Evolutionary conservation across 139 green algal genomes (phyloP).

Genomic region (Volvox africanus): DNA sequence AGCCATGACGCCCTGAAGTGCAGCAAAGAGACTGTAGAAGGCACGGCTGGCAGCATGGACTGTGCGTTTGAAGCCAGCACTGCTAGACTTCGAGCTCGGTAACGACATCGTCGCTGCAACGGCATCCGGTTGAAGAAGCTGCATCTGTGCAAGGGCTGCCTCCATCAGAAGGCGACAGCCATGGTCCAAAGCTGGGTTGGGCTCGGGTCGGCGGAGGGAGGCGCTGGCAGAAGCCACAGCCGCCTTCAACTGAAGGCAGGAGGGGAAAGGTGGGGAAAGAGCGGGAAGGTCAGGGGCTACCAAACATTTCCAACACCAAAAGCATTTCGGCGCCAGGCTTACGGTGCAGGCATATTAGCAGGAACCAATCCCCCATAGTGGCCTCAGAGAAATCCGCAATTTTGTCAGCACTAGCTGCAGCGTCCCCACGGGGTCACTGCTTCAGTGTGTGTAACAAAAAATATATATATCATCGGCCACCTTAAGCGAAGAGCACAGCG

Average conservation of each 20-base stretch:
- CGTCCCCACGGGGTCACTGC: constrained; percentile 12
- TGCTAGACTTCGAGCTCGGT: background rate
- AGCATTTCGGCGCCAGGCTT: too few species aligned
- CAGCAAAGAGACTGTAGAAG: constrained; percentile 66
- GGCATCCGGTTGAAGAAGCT: constrained; percentile 52
- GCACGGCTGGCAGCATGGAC: constrained; percentile 50
- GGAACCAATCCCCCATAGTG: background rate
- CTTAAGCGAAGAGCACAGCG: too few species aligned
- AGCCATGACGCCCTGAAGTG: constrained; percentile 68
- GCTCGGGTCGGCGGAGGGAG: constrained; percentile 12
- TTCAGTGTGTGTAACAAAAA: constrained; percentile 69
- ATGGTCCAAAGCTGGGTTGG: constrained; percentile 46
- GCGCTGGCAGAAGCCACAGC: background rate
- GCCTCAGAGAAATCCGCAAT: constrained; percentile 78
- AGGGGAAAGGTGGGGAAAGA: background rate
- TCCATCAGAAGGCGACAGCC: constrained; percentile 65
- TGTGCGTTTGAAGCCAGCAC: background rate
- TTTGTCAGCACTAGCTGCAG: constrained; percentile 51
- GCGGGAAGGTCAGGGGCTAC: too few species aligned
- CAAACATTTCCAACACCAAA: too few species aligned
- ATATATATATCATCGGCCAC: constrained; percentile 63
- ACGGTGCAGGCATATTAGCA: too few species aligned
- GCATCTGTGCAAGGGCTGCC: constrained; percentile 64
- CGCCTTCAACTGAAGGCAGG: constrained; percentile 47
- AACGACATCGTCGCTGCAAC: background rate